Base-by-base conservation (phyloP, 768 basidiomycete species). In the Termitomyces sp. region DNA sequence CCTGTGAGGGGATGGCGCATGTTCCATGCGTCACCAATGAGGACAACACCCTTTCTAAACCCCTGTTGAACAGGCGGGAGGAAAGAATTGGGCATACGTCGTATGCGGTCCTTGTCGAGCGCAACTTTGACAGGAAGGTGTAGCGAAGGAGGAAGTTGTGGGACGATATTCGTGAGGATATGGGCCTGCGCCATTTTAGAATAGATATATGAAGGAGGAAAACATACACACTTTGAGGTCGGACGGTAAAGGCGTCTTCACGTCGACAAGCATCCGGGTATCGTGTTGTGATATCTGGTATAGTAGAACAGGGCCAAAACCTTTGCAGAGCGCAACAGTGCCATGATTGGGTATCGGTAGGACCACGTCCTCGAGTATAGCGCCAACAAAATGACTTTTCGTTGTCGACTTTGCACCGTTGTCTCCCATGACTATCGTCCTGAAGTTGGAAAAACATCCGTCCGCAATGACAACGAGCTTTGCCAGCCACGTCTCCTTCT, bases 1-100 rank as follows among this genome's bases (percentile, higher is more conserved):
- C 97, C 97, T 0, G 97, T 99, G 22, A 99, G 80, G 2, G 97
- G 97, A 71, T 99, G 97, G 0, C 97, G 91, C 95, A 98, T 98
- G 69, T 98, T 99, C 89, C 93, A 96, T 2, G 96, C 87, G 69
- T 98, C 97, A 1, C 97, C 97, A 34, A 97, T 78, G 60, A 98
- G 84, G 57, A 99, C 75, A 10, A 85, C 85, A 26, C 93, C 92
- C 49, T 86, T 80, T 61, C 84, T 88, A 18, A 74, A 61, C n/a
- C 77, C 78, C 68, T 96, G 95, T 58, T 85, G 76, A 3, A 87
- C 77, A 0, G 95, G 75, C 0, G 97, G 92, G 1, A 99, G 81
- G 78, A 91, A 97, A 0, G 92, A 90, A 70, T 98, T 98, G 33
- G 97, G 95, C 95, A 98, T 98, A 20, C 87, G 86, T 14, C 93